Evolutionary conservation across 1,139 yeast species (phyloP), one percentile per base, ranked within the genome.

Genomic region (Arxiozyma bovina): DNA sequence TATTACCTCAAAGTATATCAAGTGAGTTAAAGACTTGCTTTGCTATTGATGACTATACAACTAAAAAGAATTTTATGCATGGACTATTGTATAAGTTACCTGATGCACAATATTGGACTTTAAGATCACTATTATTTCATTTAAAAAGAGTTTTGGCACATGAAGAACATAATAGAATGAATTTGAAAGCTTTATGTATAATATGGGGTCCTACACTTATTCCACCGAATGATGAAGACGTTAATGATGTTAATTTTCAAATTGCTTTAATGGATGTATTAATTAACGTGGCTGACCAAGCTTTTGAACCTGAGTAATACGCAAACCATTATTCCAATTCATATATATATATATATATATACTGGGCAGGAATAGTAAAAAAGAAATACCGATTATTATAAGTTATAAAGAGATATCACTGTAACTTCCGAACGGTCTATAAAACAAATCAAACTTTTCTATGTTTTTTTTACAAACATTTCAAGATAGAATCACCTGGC

Each of bases 201-300:
- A 89, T 91, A 52, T 93, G 99, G 98, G 97, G 97, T 0, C 96
- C 96, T 15, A 88, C 89, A 1, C 72, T 93, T 51, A 78, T 93
- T 67, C 76, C 81, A 34, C 67, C 70, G 40, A 87, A 81, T 63
- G 79, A 78, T 58, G 80, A 80, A 43, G 83, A 81, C 61, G 84
- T 87, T 5, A 88, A 84, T 58, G 96, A 89, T 63, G 80, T 90
- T 71, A 84, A 87, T 55, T 82, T 80, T 59, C 94, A 90, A 72
- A 87, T 90, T 57, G 80, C 82, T 58, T 87, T 89, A 6, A 80
- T 91, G 63, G 96, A 90, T 68, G 93, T 90, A 57, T 78, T 91
- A 64, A 81, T 91, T 74, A 71, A 77, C 59, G 89, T 88, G 63
- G 93, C 96, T n/a, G 83, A 81, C 60, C 95, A 87, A 58, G 90